phyloP scores from a whole-genome alignment of 495 filamentous ascomycete genomes.

The Niebla homalea region DNA sequence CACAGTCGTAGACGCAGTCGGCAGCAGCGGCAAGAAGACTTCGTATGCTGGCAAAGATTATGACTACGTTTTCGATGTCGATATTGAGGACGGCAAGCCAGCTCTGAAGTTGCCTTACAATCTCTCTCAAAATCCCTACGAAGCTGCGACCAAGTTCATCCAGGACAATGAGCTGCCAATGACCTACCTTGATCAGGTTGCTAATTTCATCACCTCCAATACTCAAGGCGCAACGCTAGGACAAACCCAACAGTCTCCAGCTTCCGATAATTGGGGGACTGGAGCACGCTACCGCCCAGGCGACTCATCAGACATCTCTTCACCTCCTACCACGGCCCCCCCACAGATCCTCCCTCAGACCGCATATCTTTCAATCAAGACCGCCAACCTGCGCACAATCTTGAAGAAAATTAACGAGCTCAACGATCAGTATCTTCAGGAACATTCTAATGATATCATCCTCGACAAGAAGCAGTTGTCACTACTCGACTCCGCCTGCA shows the following conservation, averaged over 20 bases:
- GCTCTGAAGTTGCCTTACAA: conserved; percentile 91
- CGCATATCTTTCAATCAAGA: conserved; percentile 61
- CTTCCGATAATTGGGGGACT: conserved; percentile 61
- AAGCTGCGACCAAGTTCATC: conserved; percentile 84
- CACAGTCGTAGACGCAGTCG: conserved; percentile 82
- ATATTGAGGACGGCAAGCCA: conserved; percentile 91
- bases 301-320: conserved; percentile 28
- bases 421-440: conserved; percentile 50
- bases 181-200: conserved; percentile 82
- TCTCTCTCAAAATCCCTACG: conserved; percentile 80
- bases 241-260: conserved; percentile 30
- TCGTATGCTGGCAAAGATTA: conserved; percentile 77
- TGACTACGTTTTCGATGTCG: conserved; percentile 96
- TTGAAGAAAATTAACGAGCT: conserved; percentile 61
- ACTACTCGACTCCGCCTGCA: conserved; percentile 39
- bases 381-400: conserved; percentile 49
- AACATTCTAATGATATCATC: conserved; percentile 58
- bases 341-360: conserved; percentile 66
- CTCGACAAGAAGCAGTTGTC: conserved; percentile 58
- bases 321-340: conserved; percentile 19
- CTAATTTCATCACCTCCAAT: conserved; percentile 84
- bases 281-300: conserved; percentile 69
- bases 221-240: conserved; percentile 77
- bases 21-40: conserved; percentile 61
- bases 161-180: conserved; percentile 82